Base-by-base conservation (phyloP, 176 grass and related monocot genomes). In the Paspalum notatum region DNA sequence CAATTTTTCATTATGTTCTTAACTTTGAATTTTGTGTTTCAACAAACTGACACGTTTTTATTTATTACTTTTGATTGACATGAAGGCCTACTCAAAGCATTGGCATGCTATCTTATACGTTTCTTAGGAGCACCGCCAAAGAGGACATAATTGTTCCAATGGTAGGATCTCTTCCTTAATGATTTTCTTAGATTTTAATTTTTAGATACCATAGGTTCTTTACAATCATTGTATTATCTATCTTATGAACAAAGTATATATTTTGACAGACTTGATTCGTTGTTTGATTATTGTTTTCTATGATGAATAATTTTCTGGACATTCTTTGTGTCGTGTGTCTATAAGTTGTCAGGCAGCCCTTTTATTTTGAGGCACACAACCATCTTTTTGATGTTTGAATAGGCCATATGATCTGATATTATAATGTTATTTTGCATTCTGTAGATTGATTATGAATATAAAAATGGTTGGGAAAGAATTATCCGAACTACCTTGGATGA, bases 71-170 rank as follows among this genome's bases (percentile, higher is more conserved):
- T 62, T 47, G 20, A 20, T 76, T 90, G 39, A 46, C 72, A 32
- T 85, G 49, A 78, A 98, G 95, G 81, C 81, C 86, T 74, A 98
- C 92, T 17, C 90, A 95, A 88, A 98, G 86, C 80, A 93, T 98
- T 85, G 95, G 95, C 60, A 98, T 98, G 88, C 78, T 98, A 83
- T 98, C 92, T 25, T 98, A 95, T 79, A 98, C 95, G 17, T 98
- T 98, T 87, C 47, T 98, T 56, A 94, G 81, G 85, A 91, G 79
- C 84, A 95, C 90, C 0, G 64, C 76, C 18, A 99, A 93, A 91
- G 92, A 99, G 84, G 96, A 99, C 59, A 95, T 93, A 53, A 77
- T 95, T 83, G 96, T 99, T 91, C 96, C 96, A 68, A 99, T 99
- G 96, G 96, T 99, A 95, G 60, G 69, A 26, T 80, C 41, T 57